Percentiles rank a stretch among this genome's conserved stretches.
Evolutionary conservation across 495 filamentous ascomycete species (phyloP).

Genomic region (Acidiella bohemica): DNA sequence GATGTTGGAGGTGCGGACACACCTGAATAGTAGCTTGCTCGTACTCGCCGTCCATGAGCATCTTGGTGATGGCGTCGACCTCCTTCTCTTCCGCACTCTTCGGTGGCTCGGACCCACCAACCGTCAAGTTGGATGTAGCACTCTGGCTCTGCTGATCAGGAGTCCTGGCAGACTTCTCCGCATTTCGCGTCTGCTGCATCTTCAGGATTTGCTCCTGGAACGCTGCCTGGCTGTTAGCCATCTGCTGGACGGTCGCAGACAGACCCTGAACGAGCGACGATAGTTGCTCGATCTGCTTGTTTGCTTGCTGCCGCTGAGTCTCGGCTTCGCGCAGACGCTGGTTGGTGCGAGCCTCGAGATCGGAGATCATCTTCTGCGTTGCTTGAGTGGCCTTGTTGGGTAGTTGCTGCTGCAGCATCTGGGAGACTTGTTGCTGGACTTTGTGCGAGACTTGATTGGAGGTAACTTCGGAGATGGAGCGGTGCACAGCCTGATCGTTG

Average conservation of each 20-base stretch:
- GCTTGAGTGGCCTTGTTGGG: slow-evolving; percentile 45
- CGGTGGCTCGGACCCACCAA: not conserved
- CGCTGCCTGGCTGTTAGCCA: slow-evolving; percentile 51
- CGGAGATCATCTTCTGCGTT: slow-evolving; percentile 44
- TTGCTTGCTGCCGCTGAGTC: slow-evolving; percentile 53
- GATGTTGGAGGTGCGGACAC: slow-evolving; percentile 3
- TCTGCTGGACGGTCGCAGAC: slow-evolving; percentile 54
- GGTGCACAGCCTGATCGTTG: slow-evolving; percentile 54
- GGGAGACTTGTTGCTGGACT: slow-evolving; percentile 54
- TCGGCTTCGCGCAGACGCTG: slow-evolving; percentile 54
- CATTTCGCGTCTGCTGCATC: slow-evolving; percentile 12
- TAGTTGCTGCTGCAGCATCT: slow-evolving; percentile 47
- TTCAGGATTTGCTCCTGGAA: slow-evolving; percentile 49
- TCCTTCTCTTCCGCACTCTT: slow-evolving; percentile 51
- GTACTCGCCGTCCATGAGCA: slow-evolving; percentile 51
- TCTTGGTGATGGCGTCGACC: slow-evolving; percentile 45
- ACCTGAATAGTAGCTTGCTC: slow-evolving; percentile 60
- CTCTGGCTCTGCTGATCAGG: not conserved
- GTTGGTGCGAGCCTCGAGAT: slow-evolving; percentile 52
- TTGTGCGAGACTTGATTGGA: slow-evolving; percentile 47
- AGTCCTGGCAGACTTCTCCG: not conserved
- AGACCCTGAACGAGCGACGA: slow-evolving; percentile 56
- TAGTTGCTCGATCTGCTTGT: slow-evolving; percentile 71
- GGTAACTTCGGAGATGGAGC: slow-evolving; percentile 56
- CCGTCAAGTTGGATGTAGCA: not conserved